Evolutionary conservation across 1,139 yeast genomes (phyloP), one percentile per base, ranked within the genome.

Genomic region (Candida tropicalis): DNA sequence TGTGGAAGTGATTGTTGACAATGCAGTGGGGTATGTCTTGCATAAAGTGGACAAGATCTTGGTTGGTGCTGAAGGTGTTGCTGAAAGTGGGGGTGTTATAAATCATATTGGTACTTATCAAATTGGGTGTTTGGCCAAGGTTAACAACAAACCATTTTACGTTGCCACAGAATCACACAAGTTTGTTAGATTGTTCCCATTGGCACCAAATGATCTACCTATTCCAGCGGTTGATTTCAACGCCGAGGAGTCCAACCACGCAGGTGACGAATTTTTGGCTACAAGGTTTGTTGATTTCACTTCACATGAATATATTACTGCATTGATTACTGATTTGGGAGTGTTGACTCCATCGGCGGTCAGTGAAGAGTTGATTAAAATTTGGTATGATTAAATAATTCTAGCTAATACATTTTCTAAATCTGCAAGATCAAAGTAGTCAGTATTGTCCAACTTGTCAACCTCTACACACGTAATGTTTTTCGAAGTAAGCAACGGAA

Each of bases 31-130:
- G 0, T 89, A 84, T 54, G 91, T 90, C 25, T 84, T 95, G 50
- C 95, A 89, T 62, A 86, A 86, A 61, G 91, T 91, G 11, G 96
- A 91, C 67, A 91, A 93, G 66, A 87, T 95, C 7, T 79, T 95
- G 52, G 95, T 93, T 50, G 99, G 99, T 44, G 99, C 99, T 1
- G 99, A 93, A 66, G 99, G 99, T 51, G 99, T 93, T 4, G 96
- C 97, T 2, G 99, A 93, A 70, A 86, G 95, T 62, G 99, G 99
- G 45, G 99, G 99, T 29, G 90, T 95, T 42, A 91, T 93, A 55
- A 93, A 93, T 64, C 95, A 91, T 59, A 87, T 95, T 51, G 99
- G 99, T 3, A 84, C 96, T 1, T 93, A 89, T 64, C 97, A 95
- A 58, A 85, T 93, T 42, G 97, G 98, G 20, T 95, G 95, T 43